A percentile compares a stretch with the other conserved stretches of the same genome.
Evolutionary conservation across 345 rosid species (phyloP).

Genomic region (Gossypium raimondii): DNA sequence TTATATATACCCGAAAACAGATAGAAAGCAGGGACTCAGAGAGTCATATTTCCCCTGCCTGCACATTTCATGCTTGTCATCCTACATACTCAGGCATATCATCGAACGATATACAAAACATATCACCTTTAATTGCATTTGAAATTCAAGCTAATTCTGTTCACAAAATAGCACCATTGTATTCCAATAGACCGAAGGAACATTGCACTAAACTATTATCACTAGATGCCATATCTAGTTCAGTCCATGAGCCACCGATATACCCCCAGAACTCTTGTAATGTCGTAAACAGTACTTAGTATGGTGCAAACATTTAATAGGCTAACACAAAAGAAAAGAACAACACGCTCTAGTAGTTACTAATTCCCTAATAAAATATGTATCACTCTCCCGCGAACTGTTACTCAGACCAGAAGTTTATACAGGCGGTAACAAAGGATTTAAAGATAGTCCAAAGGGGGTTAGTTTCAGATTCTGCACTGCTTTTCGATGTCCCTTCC

Average conservation of each 20-base stretch:
- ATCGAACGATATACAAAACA: neutral
- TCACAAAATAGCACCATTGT: neutral
- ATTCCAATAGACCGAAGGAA: neutral
- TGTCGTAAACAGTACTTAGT: neutral
- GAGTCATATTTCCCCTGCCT: neutral
- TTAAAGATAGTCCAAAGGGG: conserved; percentile 50
- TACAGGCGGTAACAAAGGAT: conserved; percentile 48
- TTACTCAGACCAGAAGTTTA: conserved; percentile 80
- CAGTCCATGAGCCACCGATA: neutral
- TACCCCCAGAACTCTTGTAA: neutral
- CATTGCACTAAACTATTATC: neutral
- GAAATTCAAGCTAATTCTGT: neutral
- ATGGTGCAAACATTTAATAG: neutral
- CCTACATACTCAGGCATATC: too few relatives aligned
- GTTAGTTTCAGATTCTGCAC: conserved; percentile 33
- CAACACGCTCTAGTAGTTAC: conserved; percentile 6
- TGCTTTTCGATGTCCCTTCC: conserved; percentile 42
- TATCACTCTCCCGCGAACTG: conserved; percentile 15
- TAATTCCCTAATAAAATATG: conserved; percentile 4
- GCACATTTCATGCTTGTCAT: neutral
- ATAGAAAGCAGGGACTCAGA: too few relatives aligned
- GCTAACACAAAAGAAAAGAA: neutral
- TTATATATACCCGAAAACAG: too few relatives aligned
- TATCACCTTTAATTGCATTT: neutral
- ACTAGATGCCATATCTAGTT: neutral